Evolutionary conservation across 2,329 filamentous ascomycete species (phyloP).

Genomic region (Trichoderma sp.): DNA sequence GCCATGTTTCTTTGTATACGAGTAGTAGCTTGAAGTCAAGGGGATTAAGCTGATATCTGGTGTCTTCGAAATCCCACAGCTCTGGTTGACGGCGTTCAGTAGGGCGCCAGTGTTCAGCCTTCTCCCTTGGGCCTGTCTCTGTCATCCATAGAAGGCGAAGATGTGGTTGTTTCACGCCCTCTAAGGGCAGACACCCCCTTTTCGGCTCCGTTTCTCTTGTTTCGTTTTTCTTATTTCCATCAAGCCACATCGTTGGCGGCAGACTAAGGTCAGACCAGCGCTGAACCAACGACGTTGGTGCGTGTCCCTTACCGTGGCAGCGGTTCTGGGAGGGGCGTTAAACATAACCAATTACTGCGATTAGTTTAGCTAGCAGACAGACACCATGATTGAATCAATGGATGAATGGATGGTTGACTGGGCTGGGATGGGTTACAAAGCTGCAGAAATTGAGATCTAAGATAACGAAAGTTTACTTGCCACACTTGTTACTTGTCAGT

Average conservation of each 20-base stretch:
- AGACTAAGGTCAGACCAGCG: neutral
- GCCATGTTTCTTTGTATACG: neutral
- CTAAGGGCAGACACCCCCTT: neutral
- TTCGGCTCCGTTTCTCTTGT: neutral
- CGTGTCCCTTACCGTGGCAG: constrained; percentile 3
- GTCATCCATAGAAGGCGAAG: neutral
- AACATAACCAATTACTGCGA: neutral
- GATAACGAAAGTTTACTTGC: neutral
- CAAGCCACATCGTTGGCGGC: constrained; percentile 6
- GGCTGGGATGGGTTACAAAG: neutral
- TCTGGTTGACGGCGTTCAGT: constrained; percentile 1
- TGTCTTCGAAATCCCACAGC: neutral
- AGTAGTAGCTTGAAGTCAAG: neutral
- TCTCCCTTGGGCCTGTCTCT: neutral
- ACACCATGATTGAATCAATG: neutral
- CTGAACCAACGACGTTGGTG: neutral
- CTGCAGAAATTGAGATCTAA: neutral
- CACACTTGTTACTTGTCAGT: neutral
- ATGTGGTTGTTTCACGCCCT: neutral
- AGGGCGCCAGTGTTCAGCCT: neutral
- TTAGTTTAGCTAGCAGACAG: neutral
- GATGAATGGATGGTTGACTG: neutral
- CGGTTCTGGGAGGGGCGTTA: constrained; percentile 15
- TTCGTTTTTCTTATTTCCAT: neutral
- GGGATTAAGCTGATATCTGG: neutral